Percentiles rank a stretch among this genome's conserved stretches.
These are phyloP conservation scores for Micromonas commoda DNA, from an alignment of 139 green algal genomes.

Conservation along the genomic window DNA sequence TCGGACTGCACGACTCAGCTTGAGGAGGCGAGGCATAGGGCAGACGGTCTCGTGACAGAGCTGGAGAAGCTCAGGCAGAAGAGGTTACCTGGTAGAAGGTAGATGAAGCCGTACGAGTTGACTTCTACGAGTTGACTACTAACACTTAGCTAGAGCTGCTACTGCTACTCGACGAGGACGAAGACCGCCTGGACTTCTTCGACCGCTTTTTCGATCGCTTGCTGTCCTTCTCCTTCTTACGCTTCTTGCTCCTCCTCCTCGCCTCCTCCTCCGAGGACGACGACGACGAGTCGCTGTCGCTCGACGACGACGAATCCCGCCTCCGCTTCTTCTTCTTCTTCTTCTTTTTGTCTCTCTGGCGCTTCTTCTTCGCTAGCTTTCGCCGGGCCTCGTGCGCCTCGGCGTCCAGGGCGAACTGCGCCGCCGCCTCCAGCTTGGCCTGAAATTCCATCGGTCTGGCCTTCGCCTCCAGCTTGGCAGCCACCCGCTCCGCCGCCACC, in stretches of 20 bases:
- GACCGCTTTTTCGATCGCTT: too few relatives aligned
- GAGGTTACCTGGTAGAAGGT: too few relatives aligned
- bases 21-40: too few relatives aligned
- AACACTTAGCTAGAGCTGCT: too few relatives aligned
- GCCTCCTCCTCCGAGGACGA: background rate
- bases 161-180: too few relatives aligned
- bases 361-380: background rate
- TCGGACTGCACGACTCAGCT: too few relatives aligned
- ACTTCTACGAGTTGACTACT: too few relatives aligned
- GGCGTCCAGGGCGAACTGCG: background rate
- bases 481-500: background rate
- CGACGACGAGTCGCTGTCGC: background rate
- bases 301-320: background rate
- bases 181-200: background rate
- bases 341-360: background rate
- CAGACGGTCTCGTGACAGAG: too few relatives aligned
- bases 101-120: too few relatives aligned
- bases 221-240: background rate
- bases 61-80: too few relatives aligned
- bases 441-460: background rate
- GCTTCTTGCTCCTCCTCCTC: background rate
- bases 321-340: background rate
- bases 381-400: background rate
- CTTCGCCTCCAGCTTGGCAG: background rate
- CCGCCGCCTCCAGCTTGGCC: background rate